phyloP scores from a whole-genome alignment of 2,329 filamentous ascomycete species.

The Calonectria leucothoes region DNA sequence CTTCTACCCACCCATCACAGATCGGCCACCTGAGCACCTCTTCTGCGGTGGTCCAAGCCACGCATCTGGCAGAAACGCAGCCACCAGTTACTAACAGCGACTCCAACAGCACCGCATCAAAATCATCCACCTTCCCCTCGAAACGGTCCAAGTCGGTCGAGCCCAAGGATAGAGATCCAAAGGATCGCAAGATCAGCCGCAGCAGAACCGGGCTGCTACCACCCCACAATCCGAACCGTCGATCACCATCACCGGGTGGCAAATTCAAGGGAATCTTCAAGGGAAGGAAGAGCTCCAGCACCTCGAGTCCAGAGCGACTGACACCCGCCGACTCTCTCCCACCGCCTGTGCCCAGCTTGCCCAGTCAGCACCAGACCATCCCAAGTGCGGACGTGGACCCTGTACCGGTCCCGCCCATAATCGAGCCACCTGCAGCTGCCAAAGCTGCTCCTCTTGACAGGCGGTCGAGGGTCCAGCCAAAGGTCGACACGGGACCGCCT shows the following conservation, averaged over 20 bases:
- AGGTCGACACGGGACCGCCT: slow-evolving; percentile 46
- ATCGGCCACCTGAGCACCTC: slow-evolving; percentile 76
- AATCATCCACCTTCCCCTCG: slow-evolving; percentile 38
- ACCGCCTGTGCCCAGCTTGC: slow-evolving; percentile 27
- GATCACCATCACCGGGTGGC: slow-evolving; percentile 76
- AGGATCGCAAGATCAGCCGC: slow-evolving; percentile 39
- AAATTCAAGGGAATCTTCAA: slow-evolving; percentile 77
- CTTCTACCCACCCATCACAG: slow-evolving; percentile 71
- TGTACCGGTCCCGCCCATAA: slow-evolving; percentile 34
- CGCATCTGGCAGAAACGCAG: slow-evolving; percentile 51
- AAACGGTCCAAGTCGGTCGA: slow-evolving; percentile 41
- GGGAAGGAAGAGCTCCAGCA: slow-evolving; percentile 37
- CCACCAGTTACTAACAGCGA: slow-evolving; percentile 35
- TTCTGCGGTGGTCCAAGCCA: slow-evolving; percentile 73
- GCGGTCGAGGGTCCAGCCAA: slow-evolving; percentile 43
- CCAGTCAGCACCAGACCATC: slow-evolving; percentile 33
- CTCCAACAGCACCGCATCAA: slow-evolving; percentile 39
- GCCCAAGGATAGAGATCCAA: slow-evolving; percentile 34
- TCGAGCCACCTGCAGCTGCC: slow-evolving; percentile 45
- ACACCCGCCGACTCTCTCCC: slow-evolving; percentile 30
- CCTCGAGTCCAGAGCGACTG: slow-evolving; percentile 37
- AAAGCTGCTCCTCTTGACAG: slow-evolving; percentile 44
- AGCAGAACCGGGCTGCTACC: slow-evolving; percentile 41
- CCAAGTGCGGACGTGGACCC: slow-evolving; percentile 32
- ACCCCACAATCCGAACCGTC: slow-evolving; percentile 57